phyloP scores from a whole-genome alignment of 2,329 filamentous ascomycete species.

The Magnaporthiopsis rhizophila region DNA sequence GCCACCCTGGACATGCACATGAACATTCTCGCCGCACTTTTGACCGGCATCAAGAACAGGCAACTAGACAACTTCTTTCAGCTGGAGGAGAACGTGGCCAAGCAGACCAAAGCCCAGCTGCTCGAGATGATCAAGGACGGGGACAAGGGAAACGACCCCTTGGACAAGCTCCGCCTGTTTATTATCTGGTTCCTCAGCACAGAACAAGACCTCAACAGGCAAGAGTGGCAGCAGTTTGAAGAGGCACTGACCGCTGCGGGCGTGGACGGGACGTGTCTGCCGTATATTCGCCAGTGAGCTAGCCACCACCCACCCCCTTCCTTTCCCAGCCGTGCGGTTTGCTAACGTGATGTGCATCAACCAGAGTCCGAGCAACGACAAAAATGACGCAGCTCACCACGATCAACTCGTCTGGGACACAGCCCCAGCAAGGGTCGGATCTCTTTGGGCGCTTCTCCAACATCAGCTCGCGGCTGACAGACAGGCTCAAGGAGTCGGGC shows the following conservation, averaged over 20 bases:
- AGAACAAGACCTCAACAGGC: constrained; percentile 75
- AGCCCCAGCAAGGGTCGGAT: constrained; percentile 58
- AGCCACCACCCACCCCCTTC: neutral
- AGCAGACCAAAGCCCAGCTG: constrained; percentile 83
- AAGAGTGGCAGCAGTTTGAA: constrained; percentile 80
- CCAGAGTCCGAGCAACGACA: constrained; percentile 53
- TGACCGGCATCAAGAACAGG: constrained; percentile 80
- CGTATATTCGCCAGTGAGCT: constrained; percentile 77
- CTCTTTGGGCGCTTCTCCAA: constrained; percentile 91
- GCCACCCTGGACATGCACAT: constrained; percentile 96
- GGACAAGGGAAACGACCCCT: constrained; percentile 72
- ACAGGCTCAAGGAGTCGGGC: constrained; percentile 83
- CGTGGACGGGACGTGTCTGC: constrained; percentile 66
- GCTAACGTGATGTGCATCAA: constrained; percentile 7
- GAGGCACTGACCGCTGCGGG: constrained; percentile 71
- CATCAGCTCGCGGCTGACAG: constrained; percentile 78
- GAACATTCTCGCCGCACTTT: constrained; percentile 80
- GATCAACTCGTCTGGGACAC: constrained; percentile 63
- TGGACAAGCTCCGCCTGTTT: constrained; percentile 88
- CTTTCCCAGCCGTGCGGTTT: neutral
- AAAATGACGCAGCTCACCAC: constrained; percentile 98
- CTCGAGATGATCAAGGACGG: constrained; percentile 76
- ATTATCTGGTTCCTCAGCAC: constrained; percentile 96
- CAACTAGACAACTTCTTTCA: constrained; percentile 96
- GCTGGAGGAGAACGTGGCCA: constrained; percentile 84